Base-by-base conservation (phyloP, 768 basidiomycete genomes). In the Phylloporus rhodoxanthus region DNA sequence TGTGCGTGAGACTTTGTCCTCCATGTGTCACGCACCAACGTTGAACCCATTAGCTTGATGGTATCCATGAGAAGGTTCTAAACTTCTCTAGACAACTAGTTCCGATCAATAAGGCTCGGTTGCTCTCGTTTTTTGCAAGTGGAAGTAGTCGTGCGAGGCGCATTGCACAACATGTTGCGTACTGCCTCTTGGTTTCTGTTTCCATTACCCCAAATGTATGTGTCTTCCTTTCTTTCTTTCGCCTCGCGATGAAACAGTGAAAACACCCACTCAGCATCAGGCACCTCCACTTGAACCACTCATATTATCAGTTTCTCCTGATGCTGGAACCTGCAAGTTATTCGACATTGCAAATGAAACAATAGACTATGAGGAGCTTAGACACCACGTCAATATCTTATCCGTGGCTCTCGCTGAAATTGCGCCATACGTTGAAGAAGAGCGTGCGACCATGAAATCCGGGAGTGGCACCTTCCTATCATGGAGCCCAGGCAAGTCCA, bases 311-410 rank as follows among this genome's bases (percentile, higher is more conserved):
- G 68, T 91, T 46, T 71, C 76, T 3, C 71, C 73, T 17, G 64
- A 72, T 2, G 57, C 68, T 28, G 72, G 72, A 50, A 63, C 69
- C 44, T 30, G 54, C 33, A 75, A 73, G 21, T 66, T 78, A 39
- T 83, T 89, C 53, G 74, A 80, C 20, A 58, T 84, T 33, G 53
- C 76, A 21, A 73, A 76, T 11, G 72, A 76, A 17, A 81, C 47
- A n/a, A 70, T 76, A 3, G 79, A 87, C 64, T 89, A 82, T 50
- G 75, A 80, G 29, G 75, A 78, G 32, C 70, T 91, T 60, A 67
- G 72, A 5, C 75, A 75, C 59, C 70, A 80, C 53, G 68, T 82
- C 13, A 67, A 71, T 17, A 74, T 89, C 28, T 73, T 89, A n/a
- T 71, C 74, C 20, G 66, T 79, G 9, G 84, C 79, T 6, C 60